Percentiles rank a stretch among this genome's conserved stretches.
These are phyloP conservation scores for Casuarina cunninghamiana DNA, from an alignment of 306 rosid genomes.

Conservation along the genomic window DNA sequence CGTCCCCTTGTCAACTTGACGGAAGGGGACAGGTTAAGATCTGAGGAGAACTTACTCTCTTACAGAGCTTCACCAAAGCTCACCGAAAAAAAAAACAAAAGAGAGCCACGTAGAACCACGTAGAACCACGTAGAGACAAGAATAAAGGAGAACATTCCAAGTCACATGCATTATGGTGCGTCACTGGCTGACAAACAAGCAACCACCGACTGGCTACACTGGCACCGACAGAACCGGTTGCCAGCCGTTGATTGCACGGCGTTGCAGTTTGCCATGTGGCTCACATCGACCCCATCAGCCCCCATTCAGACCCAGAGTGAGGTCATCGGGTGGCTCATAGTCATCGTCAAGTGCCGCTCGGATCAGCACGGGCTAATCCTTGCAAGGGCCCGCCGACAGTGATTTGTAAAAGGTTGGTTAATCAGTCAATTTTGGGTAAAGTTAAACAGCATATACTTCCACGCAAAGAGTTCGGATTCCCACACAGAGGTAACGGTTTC, in stretches of 20 bases:
- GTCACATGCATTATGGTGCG: slow-evolving; percentile 35
- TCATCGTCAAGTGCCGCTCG: slow-evolving; percentile 24
- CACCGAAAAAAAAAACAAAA: neutral
- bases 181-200: neutral
- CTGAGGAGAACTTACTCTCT: neutral
- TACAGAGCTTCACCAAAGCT: neutral
- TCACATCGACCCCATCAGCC: slow-evolving; percentile 15
- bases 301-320: neutral
- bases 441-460: neutral
- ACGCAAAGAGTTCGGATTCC: neutral
- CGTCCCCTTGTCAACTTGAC: neutral
- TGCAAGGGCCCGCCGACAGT: neutral
- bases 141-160: slow-evolving; percentile 2
- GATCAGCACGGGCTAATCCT: neutral
- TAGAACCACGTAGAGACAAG: neutral
- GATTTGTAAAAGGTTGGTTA: slow-evolving; percentile 24
- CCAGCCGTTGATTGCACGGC: slow-evolving; percentile 28
- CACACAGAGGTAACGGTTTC: slow-evolving; percentile 22
- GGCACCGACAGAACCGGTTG: slow-evolving; percentile 32
- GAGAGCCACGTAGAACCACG: neutral
- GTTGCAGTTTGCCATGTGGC: slow-evolving; percentile 34
- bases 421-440: slow-evolving; percentile 23
- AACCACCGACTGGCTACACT: slow-evolving; percentile 13
- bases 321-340: slow-evolving; percentile 15
- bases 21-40: neutral